Percentiles rank a stretch among this genome's conserved stretches.
phyloP scores from a whole-genome alignment of 495 filamentous ascomycete species.

The Hypomontagnella submonticulosa region DNA sequence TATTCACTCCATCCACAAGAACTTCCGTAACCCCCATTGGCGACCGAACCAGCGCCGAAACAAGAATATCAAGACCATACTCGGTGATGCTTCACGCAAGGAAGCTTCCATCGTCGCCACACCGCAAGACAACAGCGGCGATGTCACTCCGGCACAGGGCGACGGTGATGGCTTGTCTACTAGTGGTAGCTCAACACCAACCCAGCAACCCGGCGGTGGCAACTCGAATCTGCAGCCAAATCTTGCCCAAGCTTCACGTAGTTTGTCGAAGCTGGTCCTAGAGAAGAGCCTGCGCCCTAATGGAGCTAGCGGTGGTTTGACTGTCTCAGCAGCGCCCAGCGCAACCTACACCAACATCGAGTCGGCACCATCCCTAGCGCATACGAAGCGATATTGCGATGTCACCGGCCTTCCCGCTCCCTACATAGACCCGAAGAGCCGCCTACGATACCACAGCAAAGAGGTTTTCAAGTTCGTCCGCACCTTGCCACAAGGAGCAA shows the following conservation, averaged over 20 bases:
- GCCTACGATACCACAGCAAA: conserved; percentile 86
- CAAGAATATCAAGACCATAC: conserved; percentile 96
- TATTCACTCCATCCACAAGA: conserved; percentile 80
- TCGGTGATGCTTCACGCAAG: conserved; percentile 87
- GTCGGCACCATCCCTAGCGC: conserved; percentile 82
- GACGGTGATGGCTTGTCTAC: conserved; percentile 64
- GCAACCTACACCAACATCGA: conserved; percentile 97
- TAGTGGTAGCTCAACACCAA: conserved; percentile 70
- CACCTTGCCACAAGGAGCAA: conserved; percentile 76
- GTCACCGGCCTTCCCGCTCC: conserved; percentile 88
- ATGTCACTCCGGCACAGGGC: conserved; percentile 72
- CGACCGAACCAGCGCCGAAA: conserved; percentile 92
- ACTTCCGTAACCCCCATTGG: conserved; percentile 90
- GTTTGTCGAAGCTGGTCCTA: conserved; percentile 82
- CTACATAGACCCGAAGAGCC: conserved; percentile 94
- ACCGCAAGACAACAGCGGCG: conserved; percentile 79
- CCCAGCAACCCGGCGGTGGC: conserved; percentile 53
- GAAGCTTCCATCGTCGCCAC: conserved; percentile 81
- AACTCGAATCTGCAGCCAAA: conserved; percentile 66
- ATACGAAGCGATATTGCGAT: conserved; percentile 89
- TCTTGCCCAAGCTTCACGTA: conserved; percentile 84
- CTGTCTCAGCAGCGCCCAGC: conserved; percentile 65
- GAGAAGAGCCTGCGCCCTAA: conserved; percentile 67
- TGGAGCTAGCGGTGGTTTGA: conserved; percentile 38
- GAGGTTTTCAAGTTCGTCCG: conserved; percentile 88